Evolutionary conservation across 2,329 filamentous ascomycete genomes (phyloP).

Genomic region (Pseudocercospora pini-densiflorae): DNA sequence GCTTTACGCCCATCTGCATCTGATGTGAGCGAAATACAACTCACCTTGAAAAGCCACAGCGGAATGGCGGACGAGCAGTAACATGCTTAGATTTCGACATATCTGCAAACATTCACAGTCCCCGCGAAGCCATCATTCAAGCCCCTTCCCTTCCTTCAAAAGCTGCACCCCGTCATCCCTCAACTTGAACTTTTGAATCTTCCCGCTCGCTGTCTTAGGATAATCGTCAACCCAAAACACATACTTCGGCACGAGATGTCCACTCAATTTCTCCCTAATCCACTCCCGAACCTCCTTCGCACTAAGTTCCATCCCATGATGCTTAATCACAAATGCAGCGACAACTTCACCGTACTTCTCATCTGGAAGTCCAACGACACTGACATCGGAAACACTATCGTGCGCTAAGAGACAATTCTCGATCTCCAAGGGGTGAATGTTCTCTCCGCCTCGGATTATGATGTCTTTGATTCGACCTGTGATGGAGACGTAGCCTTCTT

Average conservation of each 20-base stretch:
- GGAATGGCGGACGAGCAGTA: not conserved
- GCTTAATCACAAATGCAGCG: constrained; percentile 76
- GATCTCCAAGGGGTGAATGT: constrained; percentile 91
- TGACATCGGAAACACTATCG: constrained; percentile 71
- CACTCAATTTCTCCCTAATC: constrained; percentile 72
- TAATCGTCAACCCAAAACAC: constrained; percentile 87
- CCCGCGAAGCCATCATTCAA: not conserved
- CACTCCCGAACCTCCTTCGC: constrained; percentile 68
- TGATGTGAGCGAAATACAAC: not conserved
- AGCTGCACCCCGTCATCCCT: constrained; percentile 65
- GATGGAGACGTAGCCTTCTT: constrained; percentile 81
- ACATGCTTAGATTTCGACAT: not conserved
- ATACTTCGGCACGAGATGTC: constrained; percentile 81
- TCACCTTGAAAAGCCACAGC: not conserved
- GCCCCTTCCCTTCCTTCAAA: constrained; percentile 46
- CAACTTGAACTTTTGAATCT: constrained; percentile 94
- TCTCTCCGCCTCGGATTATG: constrained; percentile 94
- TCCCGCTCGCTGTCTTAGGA: constrained; percentile 94
- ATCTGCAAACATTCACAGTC: not conserved
- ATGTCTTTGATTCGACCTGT: constrained; percentile 93
- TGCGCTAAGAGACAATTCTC: constrained; percentile 85
- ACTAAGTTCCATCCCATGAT: constrained; percentile 52
- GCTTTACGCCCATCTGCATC: not conserved
- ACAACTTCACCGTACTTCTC: constrained; percentile 84
- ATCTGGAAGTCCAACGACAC: constrained; percentile 83